A percentile compares a stretch with the other conserved stretches of the same genome.
Evolutionary conservation across 148 eudicot species (phyloP).

Genomic region (Rhododendron simsii): DNA sequence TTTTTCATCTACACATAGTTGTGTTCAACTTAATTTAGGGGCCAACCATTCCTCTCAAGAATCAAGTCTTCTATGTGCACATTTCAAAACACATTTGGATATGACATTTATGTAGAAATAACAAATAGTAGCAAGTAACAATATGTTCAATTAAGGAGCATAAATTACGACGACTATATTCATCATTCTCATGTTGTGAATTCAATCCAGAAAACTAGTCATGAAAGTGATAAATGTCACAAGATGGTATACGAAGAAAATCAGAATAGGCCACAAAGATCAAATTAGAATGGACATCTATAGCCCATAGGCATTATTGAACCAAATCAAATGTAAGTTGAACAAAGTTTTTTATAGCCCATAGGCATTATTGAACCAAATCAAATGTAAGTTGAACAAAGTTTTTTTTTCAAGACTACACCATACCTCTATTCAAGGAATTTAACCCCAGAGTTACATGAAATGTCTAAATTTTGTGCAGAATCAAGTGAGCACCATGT

Average conservation of each 20-base stretch:
- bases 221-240: not conserved
- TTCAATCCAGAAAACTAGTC: not conserved
- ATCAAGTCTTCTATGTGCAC: too few relatives aligned
- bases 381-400: not conserved
- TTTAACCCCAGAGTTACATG: not conserved
- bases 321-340: not conserved
- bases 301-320: not conserved
- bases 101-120: too few relatives aligned
- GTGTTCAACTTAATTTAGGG: too few relatives aligned
- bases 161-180: too few relatives aligned
- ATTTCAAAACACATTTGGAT: too few relatives aligned
- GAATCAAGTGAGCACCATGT: constrained; percentile 19
- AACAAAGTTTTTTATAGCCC: not conserved
- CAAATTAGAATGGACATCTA: not conserved
- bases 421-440: not conserved
- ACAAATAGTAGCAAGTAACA: too few relatives aligned
- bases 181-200: too few relatives aligned
- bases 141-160: too few relatives aligned
- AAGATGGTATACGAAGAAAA: too few relatives aligned
- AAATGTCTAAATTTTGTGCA: constrained; percentile 6
- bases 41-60: too few relatives aligned
- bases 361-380: not conserved
- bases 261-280: not conserved
- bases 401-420: not conserved
- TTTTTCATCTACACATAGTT: too few relatives aligned